phyloP scores from a whole-genome alignment of 2,329 filamentous ascomycete genomes.

The Sclerotinia minor region DNA sequence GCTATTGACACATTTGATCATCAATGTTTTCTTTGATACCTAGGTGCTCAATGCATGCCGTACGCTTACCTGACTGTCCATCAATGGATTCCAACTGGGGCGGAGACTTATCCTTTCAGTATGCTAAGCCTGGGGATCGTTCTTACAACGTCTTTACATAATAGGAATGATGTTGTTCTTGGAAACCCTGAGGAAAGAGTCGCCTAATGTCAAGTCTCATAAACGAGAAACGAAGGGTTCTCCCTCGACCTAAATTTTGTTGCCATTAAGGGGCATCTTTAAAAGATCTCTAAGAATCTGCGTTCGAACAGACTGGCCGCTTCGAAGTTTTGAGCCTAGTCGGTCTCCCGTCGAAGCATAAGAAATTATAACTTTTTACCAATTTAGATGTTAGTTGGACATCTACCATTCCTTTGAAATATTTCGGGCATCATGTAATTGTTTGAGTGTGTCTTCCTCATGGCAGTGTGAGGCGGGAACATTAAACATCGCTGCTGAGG shows the following conservation, averaged over 20 bases:
- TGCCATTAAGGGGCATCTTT: neutral
- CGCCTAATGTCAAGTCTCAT: neutral
- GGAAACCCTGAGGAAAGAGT: too few relatives aligned
- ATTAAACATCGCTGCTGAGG: neutral
- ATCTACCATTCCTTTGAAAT: neutral
- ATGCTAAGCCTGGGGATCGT: neutral
- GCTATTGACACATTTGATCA: neutral
- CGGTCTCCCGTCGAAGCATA: neutral
- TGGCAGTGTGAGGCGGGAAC: neutral
- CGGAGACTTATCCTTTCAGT: neutral
- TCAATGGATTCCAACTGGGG: too few relatives aligned
- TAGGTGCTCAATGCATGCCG: neutral
- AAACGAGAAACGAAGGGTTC: neutral
- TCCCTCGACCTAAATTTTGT: neutral
- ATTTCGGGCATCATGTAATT: neutral
- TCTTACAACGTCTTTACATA: neutral
- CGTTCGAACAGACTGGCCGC: neutral
- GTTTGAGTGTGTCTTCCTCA: neutral
- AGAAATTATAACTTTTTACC: neutral
- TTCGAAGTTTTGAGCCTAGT: neutral
- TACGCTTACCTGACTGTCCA: neutral
- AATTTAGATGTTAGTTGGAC: too few relatives aligned
- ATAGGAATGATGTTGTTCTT: neutral
- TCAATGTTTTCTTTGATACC: neutral
- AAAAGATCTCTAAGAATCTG: neutral